Conservation (phyloP, 75 land plant species). For the Pinus taeda region DNA sequence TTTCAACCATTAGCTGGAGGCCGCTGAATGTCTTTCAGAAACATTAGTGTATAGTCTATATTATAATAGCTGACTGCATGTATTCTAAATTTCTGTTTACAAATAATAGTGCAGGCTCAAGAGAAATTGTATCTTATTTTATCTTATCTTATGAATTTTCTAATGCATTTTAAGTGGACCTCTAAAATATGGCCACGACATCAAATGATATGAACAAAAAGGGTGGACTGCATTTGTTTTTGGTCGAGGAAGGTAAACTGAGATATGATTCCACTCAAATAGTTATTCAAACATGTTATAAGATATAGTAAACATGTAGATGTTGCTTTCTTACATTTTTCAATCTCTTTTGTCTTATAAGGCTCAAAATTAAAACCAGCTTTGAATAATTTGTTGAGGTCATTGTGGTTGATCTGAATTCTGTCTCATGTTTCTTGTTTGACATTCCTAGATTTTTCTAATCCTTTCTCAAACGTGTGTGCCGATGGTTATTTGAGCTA, state of each 20-base stretch:
- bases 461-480: neutral
- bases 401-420: neutral
- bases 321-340: neutral
- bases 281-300: neutral
- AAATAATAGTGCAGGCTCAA: neutral
- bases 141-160: neutral
- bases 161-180: neutral
- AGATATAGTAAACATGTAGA: neutral
- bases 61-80: neutral
- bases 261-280: neutral
- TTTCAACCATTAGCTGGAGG: neutral
- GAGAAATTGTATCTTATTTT: neutral
- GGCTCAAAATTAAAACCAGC: no score
- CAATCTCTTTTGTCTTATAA: neutral
- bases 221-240: neutral
- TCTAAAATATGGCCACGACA: neutral
- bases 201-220: neutral
- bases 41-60: neutral
- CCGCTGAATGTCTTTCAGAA: neutral
- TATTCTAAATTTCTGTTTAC: neutral
- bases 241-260: neutral
- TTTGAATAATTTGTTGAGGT: neutral
- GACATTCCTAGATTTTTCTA: neutral
- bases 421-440: neutral
- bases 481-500: neutral